phyloP scores from a whole-genome alignment of 805 yeast species.

The Kuraishia borneana region DNA sequence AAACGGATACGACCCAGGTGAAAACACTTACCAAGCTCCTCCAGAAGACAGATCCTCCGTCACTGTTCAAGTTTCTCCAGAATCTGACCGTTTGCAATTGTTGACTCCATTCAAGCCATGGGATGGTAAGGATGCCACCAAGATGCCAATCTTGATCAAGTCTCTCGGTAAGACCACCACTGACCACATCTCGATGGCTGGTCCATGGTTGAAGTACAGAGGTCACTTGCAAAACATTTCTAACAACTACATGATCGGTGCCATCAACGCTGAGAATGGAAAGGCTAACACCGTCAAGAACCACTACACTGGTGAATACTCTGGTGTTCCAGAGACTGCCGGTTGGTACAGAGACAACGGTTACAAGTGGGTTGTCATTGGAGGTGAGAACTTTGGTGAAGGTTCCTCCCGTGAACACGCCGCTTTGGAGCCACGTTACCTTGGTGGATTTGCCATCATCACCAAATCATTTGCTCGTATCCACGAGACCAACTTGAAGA shows the following conservation, averaged over 20 bases:
- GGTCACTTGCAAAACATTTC: conserved; percentile 99
- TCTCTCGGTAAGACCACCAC: conserved; percentile 97
- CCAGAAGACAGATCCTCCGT: conserved; percentile 77
- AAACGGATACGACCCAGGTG: conserved; percentile 50
- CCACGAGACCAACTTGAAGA: conserved; percentile 99
- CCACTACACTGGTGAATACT: conserved; percentile 83
- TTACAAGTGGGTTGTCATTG: conserved; percentile 92
- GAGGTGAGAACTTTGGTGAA: conserved; percentile 99
- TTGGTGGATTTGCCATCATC: conserved; percentile 96
- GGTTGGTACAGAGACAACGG: conserved; percentile 90
- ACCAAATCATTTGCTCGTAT: conserved; percentile 98
- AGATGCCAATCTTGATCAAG: conserved; percentile 90
- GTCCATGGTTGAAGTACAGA: conserved; percentile 99
- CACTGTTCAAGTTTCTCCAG: conserved; percentile 69
- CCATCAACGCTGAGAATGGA: conserved; percentile 90
- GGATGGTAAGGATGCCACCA: conserved; percentile 89
- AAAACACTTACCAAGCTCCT: conserved; percentile 93
- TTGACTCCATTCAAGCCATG: conserved; percentile 91
- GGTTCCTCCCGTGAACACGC: conserved; percentile 99
- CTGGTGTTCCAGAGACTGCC: conserved; percentile 96
- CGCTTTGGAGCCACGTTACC: conserved; percentile 98
- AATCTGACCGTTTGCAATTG: conserved; percentile 91
- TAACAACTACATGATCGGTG: conserved; percentile 99
- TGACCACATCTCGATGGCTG: conserved; percentile 99
- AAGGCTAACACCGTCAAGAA: conserved; percentile 89